Evolutionary conservation across 169 alveolate genomes (phyloP).

Genomic region (Plasmodium malariae): DNA sequence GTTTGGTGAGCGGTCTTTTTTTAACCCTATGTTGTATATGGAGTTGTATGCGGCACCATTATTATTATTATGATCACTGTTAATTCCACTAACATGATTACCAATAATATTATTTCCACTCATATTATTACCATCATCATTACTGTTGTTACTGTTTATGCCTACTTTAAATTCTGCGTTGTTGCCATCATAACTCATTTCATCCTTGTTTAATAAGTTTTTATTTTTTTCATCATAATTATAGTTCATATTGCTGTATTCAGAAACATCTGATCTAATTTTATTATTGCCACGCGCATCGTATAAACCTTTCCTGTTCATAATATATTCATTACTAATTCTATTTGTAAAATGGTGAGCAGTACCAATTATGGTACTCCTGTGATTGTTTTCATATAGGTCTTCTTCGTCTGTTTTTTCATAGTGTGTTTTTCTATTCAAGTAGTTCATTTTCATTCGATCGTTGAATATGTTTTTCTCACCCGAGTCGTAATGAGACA

Average conservation of each 20-base stretch:
- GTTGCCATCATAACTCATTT: constrained; percentile 1
- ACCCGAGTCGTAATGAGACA: constrained; percentile 11
- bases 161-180: no score
- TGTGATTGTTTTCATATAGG: constrained; percentile 4
- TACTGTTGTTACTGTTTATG: no score
- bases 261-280: constrained; percentile 1
- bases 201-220: constrained; percentile 27
- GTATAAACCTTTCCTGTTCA: constrained; percentile 14
- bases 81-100: no score
- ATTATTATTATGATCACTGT: no score
- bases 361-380: constrained; percentile 22
- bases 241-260: constrained; percentile 1
- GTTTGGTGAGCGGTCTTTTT: no score
- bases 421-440: constrained; percentile 44
- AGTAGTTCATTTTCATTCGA: constrained; percentile 13
- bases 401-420: constrained; percentile 37
- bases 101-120: no score
- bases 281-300: constrained; percentile 21
- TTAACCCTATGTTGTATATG: not conserved
- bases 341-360: constrained; percentile 14
- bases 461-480: constrained; percentile 24
- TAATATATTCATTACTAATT: not conserved
- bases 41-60: not conserved
- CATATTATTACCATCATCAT: no score
- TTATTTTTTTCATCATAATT: constrained; percentile 30